Evolutionary conservation across 495 filamentous ascomycete species (phyloP), one percentile per base, ranked within the genome.

Genomic region (Glonium stellatum): DNA sequence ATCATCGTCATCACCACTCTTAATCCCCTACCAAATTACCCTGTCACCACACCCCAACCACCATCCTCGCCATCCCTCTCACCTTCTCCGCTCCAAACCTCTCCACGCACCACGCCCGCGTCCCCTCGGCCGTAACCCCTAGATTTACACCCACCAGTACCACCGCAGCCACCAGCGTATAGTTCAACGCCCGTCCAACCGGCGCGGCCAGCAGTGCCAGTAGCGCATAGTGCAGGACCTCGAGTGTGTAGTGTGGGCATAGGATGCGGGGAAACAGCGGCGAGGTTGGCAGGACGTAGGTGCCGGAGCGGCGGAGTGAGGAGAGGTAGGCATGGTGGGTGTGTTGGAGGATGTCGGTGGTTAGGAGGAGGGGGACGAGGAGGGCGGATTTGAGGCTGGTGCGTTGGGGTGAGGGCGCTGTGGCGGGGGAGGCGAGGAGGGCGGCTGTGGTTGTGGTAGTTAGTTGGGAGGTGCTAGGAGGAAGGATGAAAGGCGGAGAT

Each of bases 231-330:
- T 96, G 83, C 1, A 88, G 51, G 67, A 89, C 90, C 70, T 97
- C 95, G 49, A 86, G 87, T 0, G 85, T 86, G 71, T 97, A 98
- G 74, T 97, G 93, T n/a, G 95, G 91, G 61, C 85, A 95, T 10
- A 96, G 74, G 18, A 92, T 63, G 34, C 68, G 73, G 39, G 75
- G 75, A 68, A 97, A 98, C 41, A 87, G 67, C 4, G 85, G 85
- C 65, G 86, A 83, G 25, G 72, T 68, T 1, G 93, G 93, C 2
- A 97, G 74, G 18, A 85, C 87, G 70, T 97, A 97, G 63, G 89
- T 54, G 19, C 52, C 12, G 6, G 23, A 51, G 19, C 25, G 48
- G 25, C 58, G 61, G 41, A 97, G 76, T 1, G 84, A 83, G 42
- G 83, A 84, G 23, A 98, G 85, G 70, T 96, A 86, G 44, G 73